Evolutionary conservation across 768 basidiomycete genomes (phyloP).

Genomic region (Albatrellus ellisii): DNA sequence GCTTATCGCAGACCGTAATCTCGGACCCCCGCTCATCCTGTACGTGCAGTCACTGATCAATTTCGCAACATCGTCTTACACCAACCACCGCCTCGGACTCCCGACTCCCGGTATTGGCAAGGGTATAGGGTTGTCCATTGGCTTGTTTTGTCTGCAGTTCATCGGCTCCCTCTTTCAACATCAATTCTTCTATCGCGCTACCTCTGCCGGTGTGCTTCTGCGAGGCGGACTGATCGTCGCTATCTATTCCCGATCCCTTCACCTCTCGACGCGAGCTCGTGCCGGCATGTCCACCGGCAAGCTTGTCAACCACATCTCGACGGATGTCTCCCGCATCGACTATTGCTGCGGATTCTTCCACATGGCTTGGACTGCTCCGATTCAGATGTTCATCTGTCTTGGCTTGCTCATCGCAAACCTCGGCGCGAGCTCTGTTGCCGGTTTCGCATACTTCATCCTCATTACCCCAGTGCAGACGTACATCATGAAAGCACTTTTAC

Average conservation of each 20-base stretch:
- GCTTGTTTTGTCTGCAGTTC: conserved; percentile 55
- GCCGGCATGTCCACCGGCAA: conserved; percentile 77
- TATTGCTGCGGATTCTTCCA: conserved; percentile 76
- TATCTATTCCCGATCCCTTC: conserved; percentile 69
- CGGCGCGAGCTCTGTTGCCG: conserved; percentile 44
- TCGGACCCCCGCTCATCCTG: neutral
- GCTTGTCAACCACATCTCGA: conserved; percentile 88
- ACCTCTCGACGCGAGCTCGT: conserved; percentile 66
- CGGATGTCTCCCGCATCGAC: conserved; percentile 85
- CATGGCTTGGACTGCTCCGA: conserved; percentile 64
- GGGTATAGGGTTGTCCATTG: conserved; percentile 69
- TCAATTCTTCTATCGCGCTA: conserved; percentile 74
- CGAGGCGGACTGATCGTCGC: conserved; percentile 81
- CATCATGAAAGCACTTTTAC: conserved; percentile 64
- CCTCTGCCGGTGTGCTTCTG: conserved; percentile 64
- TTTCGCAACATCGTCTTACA: conserved; percentile 53
- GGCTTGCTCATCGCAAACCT: conserved; percentile 61
- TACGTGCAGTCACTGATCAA: conserved; percentile 45
- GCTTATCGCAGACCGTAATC: conserved; percentile 5
- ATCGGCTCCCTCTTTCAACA: conserved; percentile 54
- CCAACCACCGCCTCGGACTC: conserved; percentile 15
- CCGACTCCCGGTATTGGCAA: conserved; percentile 30
- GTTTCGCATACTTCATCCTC: conserved; percentile 51
- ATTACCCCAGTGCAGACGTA: conserved; percentile 60
- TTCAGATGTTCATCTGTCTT: conserved; percentile 70